A percentile compares a stretch with the other conserved stretches of the same genome.
Conservation (phyloP, 345 rosid species). For the Punica granatum region DNA sequence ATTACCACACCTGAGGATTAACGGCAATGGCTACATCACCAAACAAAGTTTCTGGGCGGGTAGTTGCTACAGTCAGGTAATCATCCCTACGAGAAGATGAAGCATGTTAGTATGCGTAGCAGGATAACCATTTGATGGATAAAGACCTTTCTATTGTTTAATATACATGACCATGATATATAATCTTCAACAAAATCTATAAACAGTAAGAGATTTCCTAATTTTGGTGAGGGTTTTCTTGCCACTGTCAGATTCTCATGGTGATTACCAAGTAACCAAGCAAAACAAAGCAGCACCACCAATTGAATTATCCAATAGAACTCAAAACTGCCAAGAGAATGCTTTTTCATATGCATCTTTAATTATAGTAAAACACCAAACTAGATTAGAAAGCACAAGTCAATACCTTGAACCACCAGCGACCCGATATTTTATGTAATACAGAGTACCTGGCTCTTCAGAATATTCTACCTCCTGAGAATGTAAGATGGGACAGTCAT, state of each 20-base stretch:
- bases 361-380: background rate
- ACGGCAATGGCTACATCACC: slow-evolving; percentile 97
- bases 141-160: background rate
- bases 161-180: background rate
- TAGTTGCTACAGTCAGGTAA: slow-evolving; percentile 84
- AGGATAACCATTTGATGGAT: background rate
- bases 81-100: slow-evolving; percentile 45
- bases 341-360: background rate
- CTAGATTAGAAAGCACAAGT: slow-evolving; percentile 2
- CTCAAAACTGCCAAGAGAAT: background rate
- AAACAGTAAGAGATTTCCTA: background rate
- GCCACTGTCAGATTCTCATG: background rate
- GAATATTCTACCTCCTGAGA: slow-evolving; percentile 95
- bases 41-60: slow-evolving; percentile 95
- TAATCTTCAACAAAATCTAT: background rate
- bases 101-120: background rate
- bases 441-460: slow-evolving; percentile 82
- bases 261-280: background rate
- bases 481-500: slow-evolving; percentile 6
- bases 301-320: background rate
- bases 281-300: background rate
- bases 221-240: background rate
- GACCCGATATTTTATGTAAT: slow-evolving; percentile 88
- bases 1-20: slow-evolving; percentile 60
- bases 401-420: slow-evolving; percentile 84